phyloP scores from a whole-genome alignment of 1,139 yeast genomes.

The Meyerozyma elateridarum region DNA sequence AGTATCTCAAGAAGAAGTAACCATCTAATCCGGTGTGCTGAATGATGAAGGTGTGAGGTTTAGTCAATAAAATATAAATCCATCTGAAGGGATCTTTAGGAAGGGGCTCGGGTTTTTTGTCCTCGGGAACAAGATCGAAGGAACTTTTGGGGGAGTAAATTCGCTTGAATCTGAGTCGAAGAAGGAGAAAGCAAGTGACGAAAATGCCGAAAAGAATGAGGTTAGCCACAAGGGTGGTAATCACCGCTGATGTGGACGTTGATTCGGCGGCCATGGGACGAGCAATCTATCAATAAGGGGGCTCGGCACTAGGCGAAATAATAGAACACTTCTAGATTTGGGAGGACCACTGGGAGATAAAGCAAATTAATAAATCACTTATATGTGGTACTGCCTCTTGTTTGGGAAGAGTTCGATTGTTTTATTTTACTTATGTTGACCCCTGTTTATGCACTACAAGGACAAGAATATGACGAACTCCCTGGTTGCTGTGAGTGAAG shows the following conservation, averaged over 20 bases:
- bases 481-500: too few relatives aligned
- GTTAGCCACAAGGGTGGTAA: conserved; percentile 56
- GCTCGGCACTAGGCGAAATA: too few relatives aligned
- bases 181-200: conserved; percentile 45
- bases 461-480: too few relatives aligned
- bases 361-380: too few relatives aligned
- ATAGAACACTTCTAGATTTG: too few relatives aligned
- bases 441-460: too few relatives aligned
- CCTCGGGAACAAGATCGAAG: conserved; percentile 54
- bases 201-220: conserved; percentile 50
- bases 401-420: too few relatives aligned
- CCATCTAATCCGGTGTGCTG: conserved; percentile 78
- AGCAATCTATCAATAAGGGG: too few relatives aligned
- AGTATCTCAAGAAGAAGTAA: conserved; percentile 58
- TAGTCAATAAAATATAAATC: conserved; percentile 50
- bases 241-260: conserved; percentile 61
- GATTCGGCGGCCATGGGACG: conserved; percentile 23
- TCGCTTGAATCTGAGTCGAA: conserved; percentile 53
- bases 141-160: conserved; percentile 67
- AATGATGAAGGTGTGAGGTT: conserved; percentile 60
- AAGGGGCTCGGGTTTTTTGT: conserved; percentile 56
- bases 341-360: too few relatives aligned
- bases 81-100: conserved; percentile 63
- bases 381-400: too few relatives aligned
- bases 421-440: too few relatives aligned